These are phyloP conservation scores for Solanum pimpinellifolium DNA, from an alignment of 257 asterid genomes.

Conservation along the genomic window DNA sequence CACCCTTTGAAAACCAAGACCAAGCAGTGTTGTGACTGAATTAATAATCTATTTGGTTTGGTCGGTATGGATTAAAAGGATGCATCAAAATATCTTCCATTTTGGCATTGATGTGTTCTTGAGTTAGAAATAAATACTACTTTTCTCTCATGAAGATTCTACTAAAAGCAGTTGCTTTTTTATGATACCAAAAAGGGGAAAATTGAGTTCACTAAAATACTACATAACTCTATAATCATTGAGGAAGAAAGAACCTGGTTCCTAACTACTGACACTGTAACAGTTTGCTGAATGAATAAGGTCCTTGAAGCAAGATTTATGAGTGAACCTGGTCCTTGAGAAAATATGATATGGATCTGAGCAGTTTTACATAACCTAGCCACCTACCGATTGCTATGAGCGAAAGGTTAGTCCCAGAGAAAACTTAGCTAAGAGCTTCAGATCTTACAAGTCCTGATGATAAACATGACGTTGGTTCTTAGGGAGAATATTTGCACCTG, in stretches of 20 bases:
- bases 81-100: neutral
- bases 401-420: neutral
- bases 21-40: neutral
- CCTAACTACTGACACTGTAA: neutral
- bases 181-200: neutral
- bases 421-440: neutral
- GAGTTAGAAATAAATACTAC: neutral
- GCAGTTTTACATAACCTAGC: neutral
- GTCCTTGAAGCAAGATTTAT: neutral
- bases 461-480: neutral
- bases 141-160: neutral
- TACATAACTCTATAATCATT: neutral
- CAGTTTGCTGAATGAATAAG: neutral
- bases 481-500: neutral
- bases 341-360: neutral
- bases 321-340: neutral
- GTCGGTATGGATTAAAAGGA: neutral
- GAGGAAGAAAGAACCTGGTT: neutral
- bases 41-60: neutral
- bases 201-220: neutral
- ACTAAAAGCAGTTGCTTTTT: neutral
- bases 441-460: neutral
- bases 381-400: neutral
- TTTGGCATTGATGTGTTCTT: neutral
- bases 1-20: neutral